phyloP scores from a whole-genome alignment of 73 alveolate species.

The Uronychia setigera region DNA sequence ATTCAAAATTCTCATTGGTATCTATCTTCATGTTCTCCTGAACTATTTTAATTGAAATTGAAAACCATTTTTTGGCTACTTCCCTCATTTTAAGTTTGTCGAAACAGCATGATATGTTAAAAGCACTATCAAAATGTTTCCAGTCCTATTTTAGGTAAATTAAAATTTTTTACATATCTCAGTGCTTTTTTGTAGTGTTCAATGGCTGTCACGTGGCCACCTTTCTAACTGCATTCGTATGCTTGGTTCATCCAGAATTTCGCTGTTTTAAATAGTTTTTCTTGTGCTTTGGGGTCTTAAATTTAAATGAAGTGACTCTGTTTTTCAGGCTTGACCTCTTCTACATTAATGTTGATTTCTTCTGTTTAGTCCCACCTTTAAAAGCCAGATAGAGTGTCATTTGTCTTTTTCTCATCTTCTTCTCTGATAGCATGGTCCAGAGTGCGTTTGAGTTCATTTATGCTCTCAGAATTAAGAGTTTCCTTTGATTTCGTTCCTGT shows the following conservation, averaged over 20 bases:
- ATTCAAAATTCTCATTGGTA: background rate
- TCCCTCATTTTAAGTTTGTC: background rate
- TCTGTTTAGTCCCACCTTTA: no score
- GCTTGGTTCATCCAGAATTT: background rate
- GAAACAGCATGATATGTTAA: slow-evolving; percentile 30
- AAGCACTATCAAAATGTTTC: slow-evolving; percentile 26
- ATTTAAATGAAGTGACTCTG: background rate
- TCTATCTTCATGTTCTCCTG: background rate
- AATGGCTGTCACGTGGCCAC: background rate
- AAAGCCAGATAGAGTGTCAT: no score
- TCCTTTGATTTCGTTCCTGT: background rate
- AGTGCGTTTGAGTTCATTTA: no score
- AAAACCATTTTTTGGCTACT: slow-evolving; percentile 42
- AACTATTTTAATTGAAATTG: slow-evolving; percentile 24
- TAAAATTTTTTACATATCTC: background rate
- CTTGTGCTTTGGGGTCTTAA: background rate
- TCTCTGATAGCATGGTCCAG: no score
- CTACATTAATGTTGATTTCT: background rate
- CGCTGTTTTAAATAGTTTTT: background rate
- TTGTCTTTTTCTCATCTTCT: no score
- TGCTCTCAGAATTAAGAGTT: background rate
- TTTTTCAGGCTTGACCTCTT: background rate
- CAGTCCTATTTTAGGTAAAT: background rate
- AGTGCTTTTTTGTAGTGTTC: background rate
- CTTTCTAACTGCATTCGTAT: background rate